phyloP scores from a whole-genome alignment of 805 yeast genomes.

The Schizosaccharomyces osmophilus region DNA sequence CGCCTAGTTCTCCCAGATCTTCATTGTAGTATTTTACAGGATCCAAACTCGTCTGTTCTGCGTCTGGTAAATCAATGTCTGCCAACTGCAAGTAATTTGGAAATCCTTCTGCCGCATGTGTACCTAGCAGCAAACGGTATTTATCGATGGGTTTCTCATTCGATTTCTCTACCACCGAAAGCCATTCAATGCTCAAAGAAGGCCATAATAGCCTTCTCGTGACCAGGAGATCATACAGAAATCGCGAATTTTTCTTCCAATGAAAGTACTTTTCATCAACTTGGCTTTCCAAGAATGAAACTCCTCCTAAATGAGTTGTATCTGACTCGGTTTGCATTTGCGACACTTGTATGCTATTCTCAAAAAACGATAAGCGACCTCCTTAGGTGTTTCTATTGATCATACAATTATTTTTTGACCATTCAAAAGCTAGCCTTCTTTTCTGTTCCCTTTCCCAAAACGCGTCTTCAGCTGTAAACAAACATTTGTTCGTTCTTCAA shows the following conservation, averaged over 20 bases:
- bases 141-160: conserved; percentile 12
- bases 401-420: too few relatives aligned
- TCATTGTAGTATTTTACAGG: conserved; percentile 9
- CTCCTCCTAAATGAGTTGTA: neutral
- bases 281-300: neutral
- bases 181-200: conserved; percentile 33
- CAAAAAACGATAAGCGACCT: neutral
- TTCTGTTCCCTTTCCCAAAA: too few relatives aligned
- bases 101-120: conserved; percentile 35
- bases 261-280: neutral
- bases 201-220: conserved; percentile 41
- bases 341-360: neutral
- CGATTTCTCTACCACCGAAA: conserved; percentile 26
- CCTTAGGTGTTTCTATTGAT: neutral
- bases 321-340: neutral
- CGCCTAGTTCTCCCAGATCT: conserved; percentile 10
- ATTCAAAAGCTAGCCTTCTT: too few relatives aligned
- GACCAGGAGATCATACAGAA: conserved; percentile 27
- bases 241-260: conserved; percentile 40
- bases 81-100: conserved; percentile 24
- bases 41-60: conserved; percentile 8
- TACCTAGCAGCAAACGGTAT: conserved; percentile 32
- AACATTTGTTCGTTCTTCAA: too few relatives aligned
- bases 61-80: conserved; percentile 13
- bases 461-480: too few relatives aligned